phyloP scores from a whole-genome alignment of 208 protist species.

The Leishmania martiniquensis region DNA sequence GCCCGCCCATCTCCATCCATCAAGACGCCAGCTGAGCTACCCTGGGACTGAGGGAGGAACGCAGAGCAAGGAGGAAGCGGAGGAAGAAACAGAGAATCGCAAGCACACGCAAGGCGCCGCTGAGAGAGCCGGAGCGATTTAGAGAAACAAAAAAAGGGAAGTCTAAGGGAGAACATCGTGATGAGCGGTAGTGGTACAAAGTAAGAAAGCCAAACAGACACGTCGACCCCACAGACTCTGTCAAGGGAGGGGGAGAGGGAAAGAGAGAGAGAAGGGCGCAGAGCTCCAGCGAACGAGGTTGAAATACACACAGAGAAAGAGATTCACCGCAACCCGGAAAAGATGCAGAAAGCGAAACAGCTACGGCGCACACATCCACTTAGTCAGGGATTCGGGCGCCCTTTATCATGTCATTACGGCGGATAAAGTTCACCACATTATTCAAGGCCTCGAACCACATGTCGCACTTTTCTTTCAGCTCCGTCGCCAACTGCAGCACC shows the following conservation, averaged over 20 bases:
- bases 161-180: constrained; percentile 1
- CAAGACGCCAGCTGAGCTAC: background rate
- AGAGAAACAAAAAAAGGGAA: constrained; percentile 3
- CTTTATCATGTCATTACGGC: constrained; percentile 48
- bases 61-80: no score
- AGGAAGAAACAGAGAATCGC: background rate
- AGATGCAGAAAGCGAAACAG: background rate
- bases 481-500: constrained; percentile 76
- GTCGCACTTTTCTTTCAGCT: constrained; percentile 69
- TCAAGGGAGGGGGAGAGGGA: background rate
- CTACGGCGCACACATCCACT: background rate
- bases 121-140: background rate
- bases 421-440: constrained; percentile 74
- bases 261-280: background rate
- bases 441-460: constrained; percentile 83
- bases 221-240: background rate
- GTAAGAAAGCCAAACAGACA: constrained; percentile 13
- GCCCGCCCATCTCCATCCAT: background rate
- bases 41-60: background rate
- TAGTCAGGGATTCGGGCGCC: constrained; percentile 44
- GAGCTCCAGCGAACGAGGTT: background rate
- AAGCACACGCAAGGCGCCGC: background rate
- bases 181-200: constrained; percentile 14
- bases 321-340: background rate
- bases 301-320: constrained; percentile 1